Percentiles rank a stretch among this genome's conserved stretches.
These are phyloP conservation scores for Lactarius vividus DNA, from an alignment of 768 basidiomycete species.

Conservation along the genomic window DNA sequence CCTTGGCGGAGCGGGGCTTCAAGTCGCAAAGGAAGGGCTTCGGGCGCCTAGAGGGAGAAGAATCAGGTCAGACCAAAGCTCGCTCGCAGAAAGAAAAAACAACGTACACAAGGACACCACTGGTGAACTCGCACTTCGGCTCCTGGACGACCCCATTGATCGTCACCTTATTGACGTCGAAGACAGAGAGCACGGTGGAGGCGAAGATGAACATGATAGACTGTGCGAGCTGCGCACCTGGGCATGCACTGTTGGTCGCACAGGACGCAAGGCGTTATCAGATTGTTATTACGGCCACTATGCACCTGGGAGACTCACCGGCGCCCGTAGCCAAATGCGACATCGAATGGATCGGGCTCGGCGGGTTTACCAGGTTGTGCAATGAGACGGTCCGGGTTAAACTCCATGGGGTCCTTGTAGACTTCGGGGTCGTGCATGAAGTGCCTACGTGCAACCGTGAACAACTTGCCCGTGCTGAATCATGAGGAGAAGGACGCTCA, in stretches of 20 bases:
- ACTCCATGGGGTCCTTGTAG: slow-evolving; percentile 32
- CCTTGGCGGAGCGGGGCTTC: slow-evolving; percentile 28
- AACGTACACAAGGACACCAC: slow-evolving; percentile 24
- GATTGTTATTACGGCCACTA: neutral
- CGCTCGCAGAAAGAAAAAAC: neutral
- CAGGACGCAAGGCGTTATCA: neutral
- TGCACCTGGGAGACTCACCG: slow-evolving; percentile 23
- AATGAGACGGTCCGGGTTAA: slow-evolving; percentile 35
- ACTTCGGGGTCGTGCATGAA: slow-evolving; percentile 34
- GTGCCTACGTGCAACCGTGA: slow-evolving; percentile 26
- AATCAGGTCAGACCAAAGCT: neutral
- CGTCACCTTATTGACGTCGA: slow-evolving; percentile 24
- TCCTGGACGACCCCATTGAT: slow-evolving; percentile 27
- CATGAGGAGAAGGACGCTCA: slow-evolving; percentile 11
- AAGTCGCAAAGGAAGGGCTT: slow-evolving; percentile 29
- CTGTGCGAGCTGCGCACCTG: slow-evolving; percentile 27
- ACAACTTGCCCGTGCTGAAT: neutral
- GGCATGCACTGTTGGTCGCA: slow-evolving; percentile 18
- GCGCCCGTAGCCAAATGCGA: slow-evolving; percentile 33
- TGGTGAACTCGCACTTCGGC: slow-evolving; percentile 21
- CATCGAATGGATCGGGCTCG: slow-evolving; percentile 28
- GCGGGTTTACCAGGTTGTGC: slow-evolving; percentile 21
- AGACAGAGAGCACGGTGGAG: slow-evolving; percentile 27
- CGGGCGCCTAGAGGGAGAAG: slow-evolving; percentile 24
- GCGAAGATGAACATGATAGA: slow-evolving; percentile 27